Conservation (phyloP, 805 yeast species). For the Barnettozyma salicaria region DNA sequence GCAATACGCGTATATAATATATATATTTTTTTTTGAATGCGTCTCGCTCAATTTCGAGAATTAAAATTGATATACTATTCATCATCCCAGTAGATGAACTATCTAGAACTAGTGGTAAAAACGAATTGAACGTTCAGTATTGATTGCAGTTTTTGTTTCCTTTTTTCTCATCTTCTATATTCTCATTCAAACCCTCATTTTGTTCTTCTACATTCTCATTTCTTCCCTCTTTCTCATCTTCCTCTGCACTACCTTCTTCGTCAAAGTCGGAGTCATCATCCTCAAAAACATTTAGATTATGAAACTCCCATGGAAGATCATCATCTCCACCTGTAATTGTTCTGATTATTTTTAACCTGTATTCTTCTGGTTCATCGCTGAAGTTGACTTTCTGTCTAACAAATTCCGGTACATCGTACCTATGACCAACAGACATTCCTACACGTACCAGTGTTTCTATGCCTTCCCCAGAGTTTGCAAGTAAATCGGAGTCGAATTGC, state of each 20-base stretch:
- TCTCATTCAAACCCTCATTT: too few species aligned
- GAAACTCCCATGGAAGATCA: conserved; percentile 24
- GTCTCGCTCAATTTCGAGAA: too few species aligned
- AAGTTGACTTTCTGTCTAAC: conserved; percentile 43
- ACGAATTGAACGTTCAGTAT: too few species aligned
- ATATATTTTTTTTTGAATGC: too few species aligned
- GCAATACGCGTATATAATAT: too few species aligned
- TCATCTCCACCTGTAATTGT: conserved; percentile 51
- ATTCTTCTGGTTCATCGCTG: conserved; percentile 40
- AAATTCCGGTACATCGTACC: conserved; percentile 42
- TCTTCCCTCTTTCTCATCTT: not conserved
- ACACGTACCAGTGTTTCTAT: conserved; percentile 82
- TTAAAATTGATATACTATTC: too few species aligned
- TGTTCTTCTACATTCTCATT: conserved; percentile 5
- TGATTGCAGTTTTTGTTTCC: too few species aligned
- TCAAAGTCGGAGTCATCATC: conserved; percentile 16
- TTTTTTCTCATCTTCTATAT: too few species aligned
- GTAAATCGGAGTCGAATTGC: conserved; percentile 67
- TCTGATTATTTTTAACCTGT: conserved; percentile 45
- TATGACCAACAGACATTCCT: conserved; percentile 89
- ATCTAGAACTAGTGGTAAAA: too few species aligned
- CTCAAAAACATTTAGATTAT: conserved; percentile 13
- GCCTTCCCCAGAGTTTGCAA: conserved; percentile 56
- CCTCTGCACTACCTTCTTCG: conserved; percentile 5
- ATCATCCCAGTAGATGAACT: too few species aligned